Conservation (phyloP, 2,329 filamentous ascomycete species). For the Aspergillus tamarii region DNA sequence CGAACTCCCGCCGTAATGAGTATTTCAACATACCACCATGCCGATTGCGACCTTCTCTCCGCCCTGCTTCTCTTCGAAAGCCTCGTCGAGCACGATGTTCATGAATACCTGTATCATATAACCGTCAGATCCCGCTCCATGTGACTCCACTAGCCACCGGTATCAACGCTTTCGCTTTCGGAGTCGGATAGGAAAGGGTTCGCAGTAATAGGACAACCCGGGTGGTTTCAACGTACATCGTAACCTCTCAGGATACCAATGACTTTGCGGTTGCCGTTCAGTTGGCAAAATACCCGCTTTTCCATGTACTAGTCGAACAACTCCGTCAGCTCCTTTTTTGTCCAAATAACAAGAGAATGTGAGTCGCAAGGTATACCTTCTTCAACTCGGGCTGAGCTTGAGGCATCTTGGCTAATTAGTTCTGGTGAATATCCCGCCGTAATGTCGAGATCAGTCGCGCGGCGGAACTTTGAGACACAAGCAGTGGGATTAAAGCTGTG, state of each 20-base stretch:
- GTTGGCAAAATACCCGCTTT: constrained; percentile 95
- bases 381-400: constrained; percentile 99
- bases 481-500: constrained; percentile 30
- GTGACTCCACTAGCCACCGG: background rate
- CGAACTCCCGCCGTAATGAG: background rate
- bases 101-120: constrained; percentile 75
- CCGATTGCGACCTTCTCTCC: constrained; percentile 89
- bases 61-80: constrained; percentile 88
- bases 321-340: constrained; percentile 20
- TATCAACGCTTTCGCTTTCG: background rate
- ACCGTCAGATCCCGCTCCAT: constrained; percentile 11
- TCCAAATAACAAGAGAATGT: background rate
- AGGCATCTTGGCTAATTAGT: constrained; percentile 70
- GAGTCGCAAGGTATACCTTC: constrained; percentile 66
- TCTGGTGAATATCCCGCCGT: constrained; percentile 26
- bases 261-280: constrained; percentile 97
- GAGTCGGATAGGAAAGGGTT: background rate
- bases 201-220: background rate
- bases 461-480: constrained; percentile 32
- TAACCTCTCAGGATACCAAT: constrained; percentile 93
- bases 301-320: constrained; percentile 79
- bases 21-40: constrained; percentile 72
- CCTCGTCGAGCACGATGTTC: constrained; percentile 97
- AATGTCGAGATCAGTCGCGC: constrained; percentile 26
- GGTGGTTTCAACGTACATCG: constrained; percentile 67